Base-by-base conservation (phyloP, 2,329 filamentous ascomycete genomes). In the Fusarium graminum region DNA sequence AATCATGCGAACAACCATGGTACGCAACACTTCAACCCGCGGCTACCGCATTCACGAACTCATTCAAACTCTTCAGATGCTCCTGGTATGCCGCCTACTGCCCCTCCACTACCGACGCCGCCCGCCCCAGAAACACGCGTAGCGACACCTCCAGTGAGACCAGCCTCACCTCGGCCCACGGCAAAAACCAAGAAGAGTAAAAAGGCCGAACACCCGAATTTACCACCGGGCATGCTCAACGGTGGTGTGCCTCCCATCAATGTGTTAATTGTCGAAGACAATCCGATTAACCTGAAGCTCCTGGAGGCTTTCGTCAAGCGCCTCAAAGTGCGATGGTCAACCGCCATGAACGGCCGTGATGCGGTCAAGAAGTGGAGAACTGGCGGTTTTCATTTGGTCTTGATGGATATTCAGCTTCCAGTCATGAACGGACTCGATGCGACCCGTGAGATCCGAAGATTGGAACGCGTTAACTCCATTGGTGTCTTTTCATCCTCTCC, bases 381-480 rank as follows among this genome's bases (percentile, higher is more conserved):
- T 6, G 95, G 95, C 34, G 95, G 95, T 1, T 98, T 97, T 74
- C 95, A 99, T 80, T 81, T 99, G 67, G 95, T 99, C 16, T 82
- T 99, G 53, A 99, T 99, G 95, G 95, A 99, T 76, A 98, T 99
- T 69, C 95, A 98, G 76, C 84, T 99, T 57, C 95, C 95, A 6
- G 90, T 97, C 72, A 97, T 99, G 94, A 97, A 91, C 70, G 95
- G 95, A 1, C 82, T 99, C 29, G 93, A 97, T 64, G 95, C 95
- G 16, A 98, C 95, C 1, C 92, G 94, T 69, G 95, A 98, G 80
- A 99, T 99, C 54, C 86, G 95, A 51, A 84, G 95, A 52, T 81
- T 98, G 38, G 95, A 99, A 79, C 86, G 92, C 49, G 86, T 97
- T 65, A 98, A 98, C 76, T 91, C 90, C 7, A 97, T 98, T 66